Base-by-base conservation (phyloP, 2,329 filamentous ascomycete genomes). In the Didymella exigua region DNA sequence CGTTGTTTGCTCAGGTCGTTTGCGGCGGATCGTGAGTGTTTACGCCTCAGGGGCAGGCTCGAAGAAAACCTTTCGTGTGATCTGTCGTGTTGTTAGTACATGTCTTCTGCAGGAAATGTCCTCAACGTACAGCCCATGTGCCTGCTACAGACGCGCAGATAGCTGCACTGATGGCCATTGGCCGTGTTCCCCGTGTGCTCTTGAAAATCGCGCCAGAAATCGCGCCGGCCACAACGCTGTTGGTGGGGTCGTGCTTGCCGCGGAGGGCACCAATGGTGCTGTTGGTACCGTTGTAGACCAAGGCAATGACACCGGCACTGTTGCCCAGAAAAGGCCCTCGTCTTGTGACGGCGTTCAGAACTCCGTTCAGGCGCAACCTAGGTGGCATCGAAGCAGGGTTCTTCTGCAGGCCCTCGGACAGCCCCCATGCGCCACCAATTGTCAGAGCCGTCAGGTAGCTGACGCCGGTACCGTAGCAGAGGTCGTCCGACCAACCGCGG, bases 141-240 rank as follows among this genome's bases (percentile, higher is more conserved):
- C 90, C 92, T 50, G 95, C 96, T 60, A 95, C 83, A 36, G 87
- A 86, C 48, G 89, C 95, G 55, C 98, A 93, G 63, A 99, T 88
- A 66, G 88, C 91, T 60, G 92, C 90, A 30, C 93, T 96, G 69
- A 98, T 95, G 81, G 95, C 82, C 93, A 98, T 98, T 29, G 92
- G 93, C 76, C 90, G 85, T 58, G 95, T 61, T 5, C 95, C 95
- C 70, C 90, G 85, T 43, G 96, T 98, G 76, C 93, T 96, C 84
- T 97, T 98, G 80, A 99, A 99, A 13, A 99, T 75, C 84, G 93
- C 93, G 54, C 95, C 95, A 71, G 92, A 96, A 66, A 99, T 75
- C 1, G 83, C 89, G 62, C 96, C 95, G 5, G 95, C 93, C 18
- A 85, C 77, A 49, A 99, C 85, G 60, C 91, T 95, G 80, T 99